Evolutionary conservation across 306 rosid genomes (phyloP).

Genomic region (Lablab purpureus): DNA sequence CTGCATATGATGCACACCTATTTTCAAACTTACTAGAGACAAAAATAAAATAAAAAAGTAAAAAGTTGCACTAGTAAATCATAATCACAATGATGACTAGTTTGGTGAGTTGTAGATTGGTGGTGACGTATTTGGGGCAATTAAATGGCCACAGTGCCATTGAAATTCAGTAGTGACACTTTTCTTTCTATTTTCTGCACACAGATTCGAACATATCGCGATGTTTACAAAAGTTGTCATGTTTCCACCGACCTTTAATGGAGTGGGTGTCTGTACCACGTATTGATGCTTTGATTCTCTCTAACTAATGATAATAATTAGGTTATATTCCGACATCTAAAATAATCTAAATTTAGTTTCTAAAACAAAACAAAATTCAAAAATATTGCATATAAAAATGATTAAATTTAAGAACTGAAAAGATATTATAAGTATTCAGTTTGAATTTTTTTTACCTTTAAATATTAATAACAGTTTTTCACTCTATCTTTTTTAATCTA

Average conservation of each 20-base stretch:
- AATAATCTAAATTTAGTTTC: no score
- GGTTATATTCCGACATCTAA: no score
- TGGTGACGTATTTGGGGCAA: conserved; percentile 20
- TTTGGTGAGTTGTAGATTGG: conserved; percentile 33
- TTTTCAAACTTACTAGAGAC: conserved; percentile 32
- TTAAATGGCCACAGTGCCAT: conserved; percentile 42
- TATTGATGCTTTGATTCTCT: neutral
- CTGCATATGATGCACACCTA: conserved; percentile 5
- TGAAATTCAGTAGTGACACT: neutral
- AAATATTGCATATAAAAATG: no score
- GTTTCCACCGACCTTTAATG: neutral
- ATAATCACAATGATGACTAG: neutral
- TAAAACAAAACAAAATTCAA: no score
- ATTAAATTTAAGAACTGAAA: no score
- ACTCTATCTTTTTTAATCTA: no score
- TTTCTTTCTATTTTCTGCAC: neutral
- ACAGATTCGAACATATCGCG: conserved; percentile 37
- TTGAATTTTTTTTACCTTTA: no score
- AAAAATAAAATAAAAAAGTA: conserved; percentile 32
- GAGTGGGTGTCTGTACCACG: neutral
- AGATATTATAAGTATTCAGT: no score
- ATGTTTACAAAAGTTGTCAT: neutral
- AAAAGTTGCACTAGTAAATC: neutral
- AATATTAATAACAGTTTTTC: no score
- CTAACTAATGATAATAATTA: no score